A percentile compares a stretch with the other conserved stretches of the same genome.
Conservation (phyloP, 345 rosid genomes). For the Rubroshorea leprosula region DNA sequence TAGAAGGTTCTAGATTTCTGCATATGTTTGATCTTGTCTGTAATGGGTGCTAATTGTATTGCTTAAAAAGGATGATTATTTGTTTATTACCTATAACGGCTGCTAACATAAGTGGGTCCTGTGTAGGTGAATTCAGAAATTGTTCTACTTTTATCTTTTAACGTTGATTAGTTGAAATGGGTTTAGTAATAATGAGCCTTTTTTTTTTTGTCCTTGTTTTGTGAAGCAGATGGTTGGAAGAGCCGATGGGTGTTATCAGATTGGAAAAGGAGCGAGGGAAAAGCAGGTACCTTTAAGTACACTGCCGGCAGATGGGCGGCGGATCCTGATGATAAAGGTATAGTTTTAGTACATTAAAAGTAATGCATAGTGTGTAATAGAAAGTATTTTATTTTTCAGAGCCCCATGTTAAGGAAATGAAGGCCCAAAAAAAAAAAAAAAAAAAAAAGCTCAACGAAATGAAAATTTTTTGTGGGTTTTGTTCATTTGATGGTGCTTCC, state of each 20-base stretch:
- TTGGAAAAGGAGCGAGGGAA: conserved; percentile 84
- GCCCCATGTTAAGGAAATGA: too few relatives aligned
- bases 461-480: too few relatives aligned
- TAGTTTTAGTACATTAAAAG: not conserved
- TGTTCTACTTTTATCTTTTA: not conserved
- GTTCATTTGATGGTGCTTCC: not conserved
- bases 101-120: too few relatives aligned
- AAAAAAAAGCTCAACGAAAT: too few relatives aligned
- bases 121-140: too few relatives aligned
- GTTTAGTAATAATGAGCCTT: not conserved
- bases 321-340: conserved; percentile 78
- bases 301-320: conserved; percentile 83
- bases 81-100: too few relatives aligned
- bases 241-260: conserved; percentile 84
- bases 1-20: not conserved
- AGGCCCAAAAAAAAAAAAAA: too few relatives aligned
- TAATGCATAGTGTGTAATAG: not conserved
- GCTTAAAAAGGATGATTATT: too few relatives aligned
- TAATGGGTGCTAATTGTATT: too few relatives aligned
- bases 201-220: not conserved
- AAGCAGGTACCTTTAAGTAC: conserved; percentile 74
- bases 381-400: not conserved
- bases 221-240: conserved; percentile 73
- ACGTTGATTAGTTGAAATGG: not conserved
- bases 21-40: too few relatives aligned